Percentiles rank a stretch among this genome's conserved stretches.
Conservation (phyloP, 176 grass and related monocot species). For the Triticum urartu region DNA sequence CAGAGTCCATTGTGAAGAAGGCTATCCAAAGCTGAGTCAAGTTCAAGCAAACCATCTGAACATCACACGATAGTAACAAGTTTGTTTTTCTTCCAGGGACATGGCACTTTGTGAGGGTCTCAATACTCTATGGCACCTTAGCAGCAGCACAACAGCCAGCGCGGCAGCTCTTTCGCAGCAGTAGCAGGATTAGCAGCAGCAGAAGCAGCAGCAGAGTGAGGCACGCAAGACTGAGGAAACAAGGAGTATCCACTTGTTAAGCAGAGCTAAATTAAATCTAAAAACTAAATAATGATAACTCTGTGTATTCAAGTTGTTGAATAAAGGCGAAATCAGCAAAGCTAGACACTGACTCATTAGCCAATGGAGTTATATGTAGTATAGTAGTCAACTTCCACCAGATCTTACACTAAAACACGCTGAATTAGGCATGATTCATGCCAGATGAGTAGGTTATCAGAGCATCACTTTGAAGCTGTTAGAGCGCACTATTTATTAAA, state of each 20-base stretch:
- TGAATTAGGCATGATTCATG: conserved; percentile 11
- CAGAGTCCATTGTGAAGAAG: not conserved
- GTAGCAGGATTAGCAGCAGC: conserved; percentile 43
- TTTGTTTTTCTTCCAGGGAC: conserved; percentile 26
- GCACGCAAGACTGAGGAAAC: conserved; percentile 55
- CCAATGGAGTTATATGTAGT: not conserved
- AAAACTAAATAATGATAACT: not conserved
- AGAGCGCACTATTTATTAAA: not conserved
- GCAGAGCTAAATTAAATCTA: conserved; percentile 32
- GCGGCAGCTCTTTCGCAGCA: conserved; percentile 54
- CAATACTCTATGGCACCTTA: conserved; percentile 51
- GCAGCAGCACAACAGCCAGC: conserved; percentile 42
- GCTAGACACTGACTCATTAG: not conserved
- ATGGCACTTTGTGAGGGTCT: conserved; percentile 24
- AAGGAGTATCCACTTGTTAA: conserved; percentile 52
- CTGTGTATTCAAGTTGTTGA: not conserved
- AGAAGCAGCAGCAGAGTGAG: conserved; percentile 30
- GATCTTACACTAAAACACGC: not conserved
- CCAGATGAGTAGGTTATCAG: conserved; percentile 9
- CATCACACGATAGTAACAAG: conserved; percentile 17
- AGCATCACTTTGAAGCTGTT: not conserved
- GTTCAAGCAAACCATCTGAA: conserved; percentile 17
- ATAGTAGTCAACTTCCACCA: not conserved
- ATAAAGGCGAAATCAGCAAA: not conserved
- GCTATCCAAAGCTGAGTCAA: not conserved